Percentiles rank a stretch among this genome's conserved stretches.
phyloP scores from a whole-genome alignment of 495 filamentous ascomycete species.

The Acidomyces sp. region DNA sequence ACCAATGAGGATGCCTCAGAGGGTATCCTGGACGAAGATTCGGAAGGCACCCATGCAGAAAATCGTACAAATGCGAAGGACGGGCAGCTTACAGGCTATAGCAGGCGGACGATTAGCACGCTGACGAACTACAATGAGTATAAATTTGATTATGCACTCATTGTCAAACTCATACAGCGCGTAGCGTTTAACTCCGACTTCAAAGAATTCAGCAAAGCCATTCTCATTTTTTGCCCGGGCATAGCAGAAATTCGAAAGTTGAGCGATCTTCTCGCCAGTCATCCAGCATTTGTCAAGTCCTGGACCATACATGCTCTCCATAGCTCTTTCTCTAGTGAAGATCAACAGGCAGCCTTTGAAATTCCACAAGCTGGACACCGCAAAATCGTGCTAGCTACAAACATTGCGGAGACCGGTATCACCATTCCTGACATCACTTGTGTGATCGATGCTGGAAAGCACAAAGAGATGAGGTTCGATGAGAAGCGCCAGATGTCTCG shows the following conservation, averaged over 20 bases:
- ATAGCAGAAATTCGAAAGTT: conserved; percentile 83
- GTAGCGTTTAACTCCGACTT: conserved; percentile 56
- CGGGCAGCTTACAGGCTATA: conserved; percentile 53
- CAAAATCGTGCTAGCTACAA: conserved; percentile 91
- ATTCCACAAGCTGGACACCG: conserved; percentile 66
- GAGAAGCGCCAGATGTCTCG: conserved; percentile 81
- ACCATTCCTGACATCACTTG: conserved; percentile 95
- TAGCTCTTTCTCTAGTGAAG: conserved; percentile 89
- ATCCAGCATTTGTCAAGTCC: conserved; percentile 49
- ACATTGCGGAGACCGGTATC: conserved; percentile 94
- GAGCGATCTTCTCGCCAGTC: conserved; percentile 64
- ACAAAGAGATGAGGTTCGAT: conserved; percentile 93
- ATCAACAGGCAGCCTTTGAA: conserved; percentile 82
- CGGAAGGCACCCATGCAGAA: conserved; percentile 28
- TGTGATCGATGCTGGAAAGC: conserved; percentile 87
- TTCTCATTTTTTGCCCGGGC: conserved; percentile 87
- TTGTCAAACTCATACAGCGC: conserved; percentile 57
- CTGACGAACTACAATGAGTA: conserved; percentile 72
- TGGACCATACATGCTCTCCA: conserved; percentile 84
- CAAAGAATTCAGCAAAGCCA: conserved; percentile 66
- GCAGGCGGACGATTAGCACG: conserved; percentile 55
- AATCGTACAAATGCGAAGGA: conserved; percentile 15
- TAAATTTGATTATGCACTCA: conserved; percentile 70
- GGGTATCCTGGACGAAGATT: conserved; percentile 33
- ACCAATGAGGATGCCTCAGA: conserved; percentile 46